Conservation (phyloP, 495 filamentous ascomycete species). For the Massariosphaeria phaeospora region DNA sequence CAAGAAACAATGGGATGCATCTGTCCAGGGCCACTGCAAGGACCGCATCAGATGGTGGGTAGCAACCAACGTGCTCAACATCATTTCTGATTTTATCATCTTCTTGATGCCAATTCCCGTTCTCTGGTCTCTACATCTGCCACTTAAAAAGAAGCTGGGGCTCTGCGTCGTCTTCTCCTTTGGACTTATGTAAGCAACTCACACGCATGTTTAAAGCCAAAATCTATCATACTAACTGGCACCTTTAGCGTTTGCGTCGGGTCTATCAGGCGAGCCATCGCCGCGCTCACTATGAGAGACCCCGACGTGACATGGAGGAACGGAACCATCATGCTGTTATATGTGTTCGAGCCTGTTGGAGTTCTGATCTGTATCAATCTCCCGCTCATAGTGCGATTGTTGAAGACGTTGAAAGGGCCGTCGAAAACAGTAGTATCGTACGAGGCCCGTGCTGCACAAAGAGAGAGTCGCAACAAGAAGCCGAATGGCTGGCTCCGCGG, state of each 20-base stretch:
- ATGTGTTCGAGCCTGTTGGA: conserved; percentile 45
- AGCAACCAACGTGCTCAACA: conserved; percentile 32
- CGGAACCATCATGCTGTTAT: conserved; percentile 43
- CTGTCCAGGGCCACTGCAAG: conserved; percentile 23
- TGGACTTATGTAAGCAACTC: conserved; percentile 37
- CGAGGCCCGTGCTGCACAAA: too few species aligned
- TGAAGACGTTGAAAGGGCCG: too few species aligned
- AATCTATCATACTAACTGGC: background rate
- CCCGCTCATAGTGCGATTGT: too few species aligned
- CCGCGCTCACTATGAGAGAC: conserved; percentile 42
- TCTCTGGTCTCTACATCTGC: conserved; percentile 49
- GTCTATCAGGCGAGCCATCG: conserved; percentile 40
- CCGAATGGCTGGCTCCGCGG: too few species aligned
- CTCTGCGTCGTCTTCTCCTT: conserved; percentile 45
- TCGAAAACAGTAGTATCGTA: too few species aligned
- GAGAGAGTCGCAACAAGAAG: too few species aligned
- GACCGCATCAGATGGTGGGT: conserved; percentile 23
- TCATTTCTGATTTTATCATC: conserved; percentile 51
- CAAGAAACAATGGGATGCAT: conserved; percentile 23
- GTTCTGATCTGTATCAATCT: conserved; percentile 47
- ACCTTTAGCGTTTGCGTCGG: conserved; percentile 40
- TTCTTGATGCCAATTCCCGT: conserved; percentile 54
- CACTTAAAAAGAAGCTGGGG: conserved; percentile 42
- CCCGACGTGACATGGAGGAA: conserved; percentile 44
- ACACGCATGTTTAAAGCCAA: background rate